These are phyloP conservation scores for Cymbidium sinense DNA, from an alignment of 106 monocot species.

Conservation along the genomic window DNA sequence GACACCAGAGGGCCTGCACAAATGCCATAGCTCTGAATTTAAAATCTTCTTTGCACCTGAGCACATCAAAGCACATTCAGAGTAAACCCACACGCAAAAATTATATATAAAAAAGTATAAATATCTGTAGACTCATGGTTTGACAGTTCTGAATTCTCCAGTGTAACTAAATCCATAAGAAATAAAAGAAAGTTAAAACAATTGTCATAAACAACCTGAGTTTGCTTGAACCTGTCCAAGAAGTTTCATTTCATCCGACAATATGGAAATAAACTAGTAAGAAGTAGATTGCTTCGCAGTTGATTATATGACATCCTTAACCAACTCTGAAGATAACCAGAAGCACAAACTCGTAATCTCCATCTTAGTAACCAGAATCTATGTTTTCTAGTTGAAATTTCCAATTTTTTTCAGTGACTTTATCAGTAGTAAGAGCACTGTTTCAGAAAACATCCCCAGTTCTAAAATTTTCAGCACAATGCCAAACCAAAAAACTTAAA, in stretches of 20 bases:
- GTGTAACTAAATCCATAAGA: not conserved
- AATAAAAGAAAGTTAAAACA: not conserved
- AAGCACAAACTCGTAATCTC: not conserved
- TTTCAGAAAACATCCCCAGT: not conserved
- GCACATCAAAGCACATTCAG: not conserved
- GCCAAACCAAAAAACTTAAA: too few relatives aligned
- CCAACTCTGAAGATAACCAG: not conserved
- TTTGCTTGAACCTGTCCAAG: constrained; percentile 44
- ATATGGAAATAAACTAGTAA: constrained; percentile 21
- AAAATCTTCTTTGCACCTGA: constrained; percentile 58
- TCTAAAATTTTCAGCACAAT: too few relatives aligned
- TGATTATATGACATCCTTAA: constrained; percentile 24
- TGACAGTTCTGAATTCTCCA: not conserved
- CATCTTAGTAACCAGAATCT: not conserved
- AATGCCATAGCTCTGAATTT: constrained; percentile 92
- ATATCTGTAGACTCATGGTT: not conserved
- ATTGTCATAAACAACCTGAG: constrained; percentile 20
- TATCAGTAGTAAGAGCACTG: not conserved
- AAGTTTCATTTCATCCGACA: constrained; percentile 70
- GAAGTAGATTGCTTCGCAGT: constrained; percentile 14
- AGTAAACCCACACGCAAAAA: not conserved
- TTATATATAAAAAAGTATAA: not conserved
- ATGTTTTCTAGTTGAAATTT: not conserved
- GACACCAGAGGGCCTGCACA: constrained; percentile 89
- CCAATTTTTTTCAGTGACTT: not conserved